Conservation (phyloP, 2,329 filamentous ascomycete species). For the Xylariales sp. region DNA sequence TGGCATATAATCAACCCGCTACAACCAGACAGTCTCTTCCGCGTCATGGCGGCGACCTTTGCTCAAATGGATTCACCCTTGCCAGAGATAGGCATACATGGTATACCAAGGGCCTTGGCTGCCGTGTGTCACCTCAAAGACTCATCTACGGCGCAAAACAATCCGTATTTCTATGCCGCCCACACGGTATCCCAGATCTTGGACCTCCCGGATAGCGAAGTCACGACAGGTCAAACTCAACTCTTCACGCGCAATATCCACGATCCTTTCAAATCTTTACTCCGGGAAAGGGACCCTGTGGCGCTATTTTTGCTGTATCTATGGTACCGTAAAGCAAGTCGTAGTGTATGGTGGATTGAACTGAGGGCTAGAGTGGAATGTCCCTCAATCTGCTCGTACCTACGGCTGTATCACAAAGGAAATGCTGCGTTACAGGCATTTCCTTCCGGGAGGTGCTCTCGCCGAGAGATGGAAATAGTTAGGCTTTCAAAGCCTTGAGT, state of each 20-base stretch:
- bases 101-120: conserved; percentile 20
- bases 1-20: conserved; percentile 30
- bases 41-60: conserved; percentile 27
- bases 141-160: conserved; percentile 29
- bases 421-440: conserved; percentile 24
- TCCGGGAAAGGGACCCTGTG: conserved; percentile 29
- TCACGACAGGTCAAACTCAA: conserved; percentile 26
- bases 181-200: conserved; percentile 31
- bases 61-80: conserved; percentile 32
- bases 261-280: conserved; percentile 27
- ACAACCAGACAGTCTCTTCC: conserved; percentile 31
- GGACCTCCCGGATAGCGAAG: conserved; percentile 21
- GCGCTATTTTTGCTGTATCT: conserved; percentile 36
- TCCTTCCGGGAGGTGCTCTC: conserved; percentile 23
- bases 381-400: conserved; percentile 35
- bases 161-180: conserved; percentile 33
- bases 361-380: conserved; percentile 36
- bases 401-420: conserved; percentile 25
- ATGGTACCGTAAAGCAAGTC: conserved; percentile 37
- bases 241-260: conserved; percentile 30
- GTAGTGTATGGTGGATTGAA: conserved; percentile 39
- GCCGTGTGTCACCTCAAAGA: conserved; percentile 20
- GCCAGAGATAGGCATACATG: conserved; percentile 20
- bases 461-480: conserved; percentile 12
- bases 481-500: not conserved